Evolutionary conservation across 179 eudicot species (phyloP).

Genomic region (Pouteria campechiana): DNA sequence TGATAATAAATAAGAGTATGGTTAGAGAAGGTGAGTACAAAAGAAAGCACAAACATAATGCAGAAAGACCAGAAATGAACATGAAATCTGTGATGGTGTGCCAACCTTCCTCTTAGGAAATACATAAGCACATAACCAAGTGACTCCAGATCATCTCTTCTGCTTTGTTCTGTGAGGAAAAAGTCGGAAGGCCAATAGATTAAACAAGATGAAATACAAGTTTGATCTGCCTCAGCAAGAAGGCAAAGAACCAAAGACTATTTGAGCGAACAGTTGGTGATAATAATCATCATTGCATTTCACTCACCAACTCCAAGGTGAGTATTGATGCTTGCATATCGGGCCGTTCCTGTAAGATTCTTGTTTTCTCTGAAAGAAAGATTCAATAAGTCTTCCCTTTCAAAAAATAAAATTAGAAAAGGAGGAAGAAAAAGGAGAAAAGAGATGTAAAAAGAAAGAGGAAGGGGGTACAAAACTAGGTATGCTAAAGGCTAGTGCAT

Average conservation of each 20-base stretch:
- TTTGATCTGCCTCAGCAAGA: background rate
- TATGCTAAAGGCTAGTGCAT: too few relatives aligned
- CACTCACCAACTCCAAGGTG: conserved; percentile 82
- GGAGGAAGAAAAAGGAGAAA: too few relatives aligned
- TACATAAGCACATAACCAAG: conserved; percentile 82
- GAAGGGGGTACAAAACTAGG: too few relatives aligned
- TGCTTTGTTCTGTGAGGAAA: conserved; percentile 59
- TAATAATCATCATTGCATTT: conserved; percentile 3
- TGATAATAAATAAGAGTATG: conserved; percentile 7
- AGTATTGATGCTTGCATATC: conserved; percentile 80
- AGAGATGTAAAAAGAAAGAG: too few relatives aligned
- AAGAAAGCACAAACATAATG: background rate
- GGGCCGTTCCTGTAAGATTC: conserved; percentile 82
- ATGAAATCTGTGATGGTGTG: background rate
- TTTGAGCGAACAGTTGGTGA: background rate
- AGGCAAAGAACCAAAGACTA: background rate
- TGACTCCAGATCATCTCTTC: conserved; percentile 82
- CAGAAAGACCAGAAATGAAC: background rate
- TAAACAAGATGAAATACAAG: background rate
- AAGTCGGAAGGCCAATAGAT: background rate
- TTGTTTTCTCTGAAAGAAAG: conserved; percentile 55
- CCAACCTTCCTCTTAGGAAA: conserved; percentile 75
- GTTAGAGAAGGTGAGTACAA: background rate
- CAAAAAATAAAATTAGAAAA: too few relatives aligned
- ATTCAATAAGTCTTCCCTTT: background rate